Conservation (phyloP, 352 stramenopile genomes). For the Phytophthora sansomeana region DNA sequence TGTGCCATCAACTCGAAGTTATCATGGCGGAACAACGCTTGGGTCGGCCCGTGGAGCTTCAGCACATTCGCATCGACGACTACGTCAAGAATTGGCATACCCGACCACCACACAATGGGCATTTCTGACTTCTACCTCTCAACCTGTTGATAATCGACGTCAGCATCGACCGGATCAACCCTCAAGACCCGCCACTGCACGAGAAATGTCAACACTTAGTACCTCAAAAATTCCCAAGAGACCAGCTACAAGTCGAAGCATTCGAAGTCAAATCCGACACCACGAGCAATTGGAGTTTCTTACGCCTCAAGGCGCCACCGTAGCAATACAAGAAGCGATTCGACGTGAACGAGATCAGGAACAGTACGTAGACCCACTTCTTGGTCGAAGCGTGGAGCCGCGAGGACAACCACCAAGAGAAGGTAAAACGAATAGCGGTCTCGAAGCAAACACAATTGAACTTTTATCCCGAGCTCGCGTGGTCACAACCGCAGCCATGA, state of each 20-base stretch:
- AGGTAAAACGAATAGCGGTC: slow-evolving; percentile 12
- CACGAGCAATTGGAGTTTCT: slow-evolving; percentile 24
- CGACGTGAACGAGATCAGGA: slow-evolving; percentile 50
- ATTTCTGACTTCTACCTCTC: slow-evolving; percentile 28
- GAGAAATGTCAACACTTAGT: slow-evolving; percentile 1
- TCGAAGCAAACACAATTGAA: slow-evolving; percentile 24
- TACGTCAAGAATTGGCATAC: slow-evolving; percentile 29
- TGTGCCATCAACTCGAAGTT: slow-evolving; percentile 16
- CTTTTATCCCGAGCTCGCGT: slow-evolving; percentile 31
- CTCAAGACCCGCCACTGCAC: slow-evolving; percentile 32
- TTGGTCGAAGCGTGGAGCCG: slow-evolving; percentile 59
- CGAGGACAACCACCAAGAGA: slow-evolving; percentile 30
- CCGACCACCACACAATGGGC: slow-evolving; percentile 32
- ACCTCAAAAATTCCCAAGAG: slow-evolving; percentile 23
- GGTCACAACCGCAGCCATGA: slow-evolving; percentile 47
- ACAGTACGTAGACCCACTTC: slow-evolving; percentile 53
- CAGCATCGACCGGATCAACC: slow-evolving; percentile 12
- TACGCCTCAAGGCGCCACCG: slow-evolving; percentile 19
- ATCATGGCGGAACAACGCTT: background rate
- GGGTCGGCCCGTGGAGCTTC: slow-evolving; percentile 18
- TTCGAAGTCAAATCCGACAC: slow-evolving; percentile 11
- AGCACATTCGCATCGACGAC: slow-evolving; percentile 20
- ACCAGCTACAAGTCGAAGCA: slow-evolving; percentile 35
- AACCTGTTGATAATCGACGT: slow-evolving; percentile 8
- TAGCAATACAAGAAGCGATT: slow-evolving; percentile 54